A percentile compares a stretch with the other conserved stretches of the same genome.
These are phyloP conservation scores for Leptographium lundbergii DNA, from an alignment of 2,329 filamentous ascomycete species.

Conservation along the genomic window DNA sequence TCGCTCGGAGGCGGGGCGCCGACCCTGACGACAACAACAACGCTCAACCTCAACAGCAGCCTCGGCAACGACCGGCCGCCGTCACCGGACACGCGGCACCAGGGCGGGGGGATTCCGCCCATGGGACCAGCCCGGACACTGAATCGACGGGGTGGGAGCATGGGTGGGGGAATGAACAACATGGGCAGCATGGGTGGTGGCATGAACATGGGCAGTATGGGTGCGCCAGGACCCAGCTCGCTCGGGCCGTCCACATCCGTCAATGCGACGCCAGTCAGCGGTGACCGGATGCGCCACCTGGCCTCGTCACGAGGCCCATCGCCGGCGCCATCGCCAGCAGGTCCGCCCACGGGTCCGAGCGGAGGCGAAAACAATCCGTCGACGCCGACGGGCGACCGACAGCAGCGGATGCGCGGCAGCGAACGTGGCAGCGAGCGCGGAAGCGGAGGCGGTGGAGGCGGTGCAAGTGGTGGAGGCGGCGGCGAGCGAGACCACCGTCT, in stretches of 20 bases:
- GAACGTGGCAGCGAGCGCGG: not conserved
- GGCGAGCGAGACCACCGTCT: constrained; percentile 26
- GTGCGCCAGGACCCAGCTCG: not conserved
- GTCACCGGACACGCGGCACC: not conserved
- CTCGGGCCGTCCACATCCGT: constrained; percentile 7
- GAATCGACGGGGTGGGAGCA: not conserved
- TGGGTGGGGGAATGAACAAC: not conserved
- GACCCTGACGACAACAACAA: not conserved
- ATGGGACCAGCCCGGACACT: not conserved
- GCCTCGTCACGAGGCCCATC: not conserved
- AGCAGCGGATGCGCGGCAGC: not conserved
- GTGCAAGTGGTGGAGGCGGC: not conserved
- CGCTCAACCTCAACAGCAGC: not conserved
- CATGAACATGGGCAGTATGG: not conserved
- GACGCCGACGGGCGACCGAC: not conserved
- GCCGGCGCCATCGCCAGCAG: not conserved
- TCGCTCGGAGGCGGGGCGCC: constrained; percentile 6
- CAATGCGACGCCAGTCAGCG: constrained; percentile 8
- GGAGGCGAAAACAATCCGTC: not conserved
- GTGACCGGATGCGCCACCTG: constrained; percentile 8
- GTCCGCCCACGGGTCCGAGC: not conserved
- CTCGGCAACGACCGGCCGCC: not conserved
- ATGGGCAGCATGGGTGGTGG: not conserved
- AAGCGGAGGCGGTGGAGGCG: not conserved
- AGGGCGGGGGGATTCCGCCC: not conserved